Evolutionary conservation across 2,329 filamentous ascomycete species (phyloP).

Genomic region (Ilyonectria robusta): DNA sequence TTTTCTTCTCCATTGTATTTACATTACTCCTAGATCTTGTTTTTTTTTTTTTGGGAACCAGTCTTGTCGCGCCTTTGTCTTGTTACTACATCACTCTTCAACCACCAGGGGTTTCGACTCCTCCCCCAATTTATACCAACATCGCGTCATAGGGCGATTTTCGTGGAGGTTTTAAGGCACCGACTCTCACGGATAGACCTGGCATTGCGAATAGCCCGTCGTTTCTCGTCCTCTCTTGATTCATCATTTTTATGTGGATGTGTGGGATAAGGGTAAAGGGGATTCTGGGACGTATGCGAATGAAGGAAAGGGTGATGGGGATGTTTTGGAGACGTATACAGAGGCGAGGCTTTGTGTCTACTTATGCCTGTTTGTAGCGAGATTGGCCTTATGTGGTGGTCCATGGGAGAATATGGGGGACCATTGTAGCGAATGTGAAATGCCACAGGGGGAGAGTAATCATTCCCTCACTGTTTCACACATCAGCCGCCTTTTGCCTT

Average conservation of each 20-base stretch:
- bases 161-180: neutral
- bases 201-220: neutral
- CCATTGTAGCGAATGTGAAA: conserved; percentile 15
- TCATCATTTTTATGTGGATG: neutral
- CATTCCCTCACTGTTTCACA: neutral
- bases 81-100: conserved; percentile 2
- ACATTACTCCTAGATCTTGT: conserved; percentile 20
- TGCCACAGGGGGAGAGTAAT: neutral
- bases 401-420: conserved; percentile 5
- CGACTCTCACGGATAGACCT: neutral
- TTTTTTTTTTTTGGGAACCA: conserved; percentile 19
- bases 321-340: conserved; percentile 10
- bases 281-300: conserved; percentile 8
- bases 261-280: neutral
- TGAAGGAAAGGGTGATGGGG: neutral
- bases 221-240: neutral
- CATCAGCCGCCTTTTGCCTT: neutral
- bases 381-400: conserved; percentile 6
- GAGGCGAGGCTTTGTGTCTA: conserved; percentile 7
- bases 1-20: conserved; percentile 27
- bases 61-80: conserved; percentile 14
- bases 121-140: neutral
- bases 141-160: neutral
- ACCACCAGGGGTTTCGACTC: neutral
- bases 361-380: conserved; percentile 11